These are phyloP conservation scores for Acacia confusa DNA, from an alignment of 306 rosid genomes.

Conservation along the genomic window DNA sequence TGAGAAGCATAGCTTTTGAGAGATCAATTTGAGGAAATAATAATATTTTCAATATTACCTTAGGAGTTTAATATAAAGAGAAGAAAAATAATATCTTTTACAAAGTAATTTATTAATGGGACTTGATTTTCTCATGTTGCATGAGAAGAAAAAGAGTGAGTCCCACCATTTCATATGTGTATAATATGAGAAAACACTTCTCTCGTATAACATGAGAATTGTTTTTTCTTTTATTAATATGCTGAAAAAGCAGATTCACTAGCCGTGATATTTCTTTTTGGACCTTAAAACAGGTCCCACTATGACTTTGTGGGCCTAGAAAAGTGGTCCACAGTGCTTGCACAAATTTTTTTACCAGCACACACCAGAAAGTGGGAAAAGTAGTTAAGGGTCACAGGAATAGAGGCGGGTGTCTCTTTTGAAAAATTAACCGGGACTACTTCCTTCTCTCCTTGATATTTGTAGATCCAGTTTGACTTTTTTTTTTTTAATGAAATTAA, in stretches of 20 bases:
- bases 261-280: not conserved
- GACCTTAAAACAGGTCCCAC: not conserved
- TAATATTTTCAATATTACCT: not conserved
- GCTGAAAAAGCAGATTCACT: not conserved
- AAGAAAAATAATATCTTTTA: not conserved
- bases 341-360: constrained; percentile 34
- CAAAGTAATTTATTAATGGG: not conserved
- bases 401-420: constrained; percentile 93
- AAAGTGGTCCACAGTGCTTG: constrained; percentile 44
- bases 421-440: constrained; percentile 44
- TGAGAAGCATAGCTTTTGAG: not conserved
- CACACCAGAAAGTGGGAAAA: constrained; percentile 50
- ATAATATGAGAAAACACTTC: too few relatives aligned
- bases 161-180: too few relatives aligned
- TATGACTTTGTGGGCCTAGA: constrained; percentile 30
- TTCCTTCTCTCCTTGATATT: too few relatives aligned
- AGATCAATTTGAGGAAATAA: not conserved
- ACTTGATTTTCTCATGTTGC: too few relatives aligned
- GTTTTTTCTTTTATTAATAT: not conserved
- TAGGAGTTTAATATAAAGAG: not conserved
- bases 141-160: too few relatives aligned
- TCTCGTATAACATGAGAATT: too few relatives aligned
- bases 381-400: constrained; percentile 77
- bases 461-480: too few relatives aligned
- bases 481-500: too few relatives aligned